Percentiles rank a stretch among this genome's conserved stretches.
Conservation (phyloP, 1,139 yeast genomes). For the Pichia sp. region DNA sequence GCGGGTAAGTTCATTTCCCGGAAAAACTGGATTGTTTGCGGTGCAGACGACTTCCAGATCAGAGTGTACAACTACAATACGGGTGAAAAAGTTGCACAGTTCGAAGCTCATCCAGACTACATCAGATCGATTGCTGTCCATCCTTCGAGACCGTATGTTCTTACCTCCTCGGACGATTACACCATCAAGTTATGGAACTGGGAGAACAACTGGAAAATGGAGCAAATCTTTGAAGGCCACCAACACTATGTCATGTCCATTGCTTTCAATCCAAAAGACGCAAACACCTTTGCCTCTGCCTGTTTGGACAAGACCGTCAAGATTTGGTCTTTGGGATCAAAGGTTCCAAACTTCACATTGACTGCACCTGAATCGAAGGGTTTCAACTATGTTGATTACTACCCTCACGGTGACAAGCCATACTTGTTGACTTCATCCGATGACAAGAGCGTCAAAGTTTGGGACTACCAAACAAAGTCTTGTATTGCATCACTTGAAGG, state of each 20-base stretch:
- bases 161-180: conserved; percentile 90
- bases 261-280: conserved; percentile 95
- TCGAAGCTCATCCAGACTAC: conserved; percentile 97
- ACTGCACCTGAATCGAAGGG: conserved; percentile 90
- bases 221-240: conserved; percentile 92
- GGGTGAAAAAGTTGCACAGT: conserved; percentile 88
- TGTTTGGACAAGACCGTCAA: conserved; percentile 95
- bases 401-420: conserved; percentile 96
- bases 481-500: conserved; percentile 94
- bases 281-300: conserved; percentile 95
- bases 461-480: conserved; percentile 98
- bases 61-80: conserved; percentile 94
- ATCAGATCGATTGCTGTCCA: conserved; percentile 91
- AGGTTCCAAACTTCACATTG: conserved; percentile 88
- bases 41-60: conserved; percentile 91
- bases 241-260: conserved; percentile 93
- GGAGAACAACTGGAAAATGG: conserved; percentile 88
- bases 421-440: conserved; percentile 90
- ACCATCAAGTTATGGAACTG: conserved; percentile 94
- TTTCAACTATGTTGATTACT: conserved; percentile 92
- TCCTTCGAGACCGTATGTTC: conserved; percentile 83
- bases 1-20: conserved; percentile 94
- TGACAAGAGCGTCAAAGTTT: conserved; percentile 82
- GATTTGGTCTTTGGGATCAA: conserved; percentile 90
- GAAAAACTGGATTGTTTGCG: conserved; percentile 95